Evolutionary conservation across 2,329 filamentous ascomycete species (phyloP), one percentile per base, ranked within the genome.

Genomic region (Fusarium euwallaceae): DNA sequence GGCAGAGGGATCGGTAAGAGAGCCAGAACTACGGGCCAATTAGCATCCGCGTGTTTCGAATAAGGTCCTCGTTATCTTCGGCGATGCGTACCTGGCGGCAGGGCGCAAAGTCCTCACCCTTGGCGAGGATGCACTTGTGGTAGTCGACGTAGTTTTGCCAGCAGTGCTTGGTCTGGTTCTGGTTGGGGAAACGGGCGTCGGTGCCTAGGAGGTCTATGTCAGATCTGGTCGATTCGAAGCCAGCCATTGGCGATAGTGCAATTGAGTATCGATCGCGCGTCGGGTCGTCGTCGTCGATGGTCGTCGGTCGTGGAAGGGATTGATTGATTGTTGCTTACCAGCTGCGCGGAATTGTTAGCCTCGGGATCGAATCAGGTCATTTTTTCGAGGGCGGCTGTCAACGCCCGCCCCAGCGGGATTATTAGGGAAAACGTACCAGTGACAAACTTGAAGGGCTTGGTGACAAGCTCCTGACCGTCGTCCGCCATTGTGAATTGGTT

Each of bases 91-190:
- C 95, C 93, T 98, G 95, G 83, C 92, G 93, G 93, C 96, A 98
- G 78, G 96, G 96, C 81, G 94, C 93, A 86, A 98, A 98, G 84
- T 98, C 95, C 90, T 98, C 96, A 87, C 96, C 96, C 92, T 98
- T 98, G 87, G 95, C 96, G 84, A 93, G 89, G 87, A 98, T 95
- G 90, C 97, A 99, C 92, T 99, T 99, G 92, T 99, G 94, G 91
- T 99, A 98, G 87, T 99, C 97, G 89, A 99, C 97, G 88, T 99
- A 99, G 92, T 99, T 99, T 87, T 99, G 97, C 97, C 97, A 99
- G 94, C 97, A 99, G 92, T 99, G 95, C 93, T 98, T 98, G 88
- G 95, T 93, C 89, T 97, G 94, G 90, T 99, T 99, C 90, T 92
- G 89, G 90, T 99, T 98, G 83, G 97, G 97, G 89, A 98, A 99